Evolutionary conservation across 345 rosid species (phyloP).

Genomic region (Trapa bicornis): DNA sequence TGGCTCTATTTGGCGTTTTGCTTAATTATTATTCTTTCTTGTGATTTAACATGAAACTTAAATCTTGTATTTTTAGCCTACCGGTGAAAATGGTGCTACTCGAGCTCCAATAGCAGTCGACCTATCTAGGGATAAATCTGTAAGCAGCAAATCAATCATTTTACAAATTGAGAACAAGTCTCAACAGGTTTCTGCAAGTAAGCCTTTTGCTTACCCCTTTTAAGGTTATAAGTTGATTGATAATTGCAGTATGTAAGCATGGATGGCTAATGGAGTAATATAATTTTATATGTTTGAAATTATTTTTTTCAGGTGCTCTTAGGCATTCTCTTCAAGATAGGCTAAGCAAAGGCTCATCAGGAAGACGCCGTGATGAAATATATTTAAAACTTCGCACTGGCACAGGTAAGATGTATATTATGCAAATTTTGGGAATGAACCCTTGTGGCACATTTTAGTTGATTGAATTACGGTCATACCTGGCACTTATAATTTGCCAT

Average conservation of each 20-base stretch:
- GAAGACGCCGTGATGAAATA: constrained; percentile 84
- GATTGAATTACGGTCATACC: background rate
- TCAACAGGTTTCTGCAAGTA: constrained; percentile 74
- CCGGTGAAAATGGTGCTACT: constrained; percentile 99
- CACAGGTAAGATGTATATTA: constrained; percentile 35
- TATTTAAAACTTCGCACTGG: constrained; percentile 78
- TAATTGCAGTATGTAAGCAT: background rate
- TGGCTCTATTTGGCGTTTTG: background rate
- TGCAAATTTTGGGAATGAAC: background rate
- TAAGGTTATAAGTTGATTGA: background rate
- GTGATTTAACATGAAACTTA: background rate
- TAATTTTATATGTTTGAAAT: constrained; percentile 11
- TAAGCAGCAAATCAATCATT: constrained; percentile 45
- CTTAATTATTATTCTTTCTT: background rate
- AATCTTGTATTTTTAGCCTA: constrained; percentile 41
- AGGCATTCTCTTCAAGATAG: constrained; percentile 84
- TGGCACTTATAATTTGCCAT: too few species aligned
- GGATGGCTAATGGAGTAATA: background rate
- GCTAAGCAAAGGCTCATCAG: constrained; percentile 78
- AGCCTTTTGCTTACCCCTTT: constrained; percentile 13
- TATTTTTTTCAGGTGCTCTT: constrained; percentile 53
- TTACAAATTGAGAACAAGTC: too few species aligned
- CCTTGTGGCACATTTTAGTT: background rate
- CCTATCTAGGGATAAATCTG: constrained; percentile 53
- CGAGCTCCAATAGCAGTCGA: constrained; percentile 82